Base-by-base conservation (phyloP, 805 yeast species). In the Pichia eremophila region DNA sequence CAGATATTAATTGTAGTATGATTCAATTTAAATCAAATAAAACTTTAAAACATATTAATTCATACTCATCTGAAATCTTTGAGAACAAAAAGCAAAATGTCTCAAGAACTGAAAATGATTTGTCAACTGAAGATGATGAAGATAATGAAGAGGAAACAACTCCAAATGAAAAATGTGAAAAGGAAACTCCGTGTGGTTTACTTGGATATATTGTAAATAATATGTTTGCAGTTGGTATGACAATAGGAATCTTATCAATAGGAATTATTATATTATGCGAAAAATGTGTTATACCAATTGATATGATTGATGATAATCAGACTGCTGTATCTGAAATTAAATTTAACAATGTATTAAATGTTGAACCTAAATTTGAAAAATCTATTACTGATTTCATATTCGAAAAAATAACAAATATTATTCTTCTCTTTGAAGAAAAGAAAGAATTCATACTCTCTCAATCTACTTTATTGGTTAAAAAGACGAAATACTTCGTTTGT, bases 161-260 rank as follows among this genome's bases (percentile, higher is more conserved):
- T 29, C 2, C 5, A 10, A 11, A 29, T 29, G 31, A 29, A 29
- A 29, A 29, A 4, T 10, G 5, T 29, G 12, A 29, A 10, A 29
- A 29, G 12, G 11, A 37, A 18, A 22, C 17, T 8, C 22, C 4
- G 4, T 8, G 22, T 11, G 27, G 39, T 18, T 37, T 37, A 11
- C 12, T 9, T 37, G 22, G 18, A 11, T 18, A 37, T 14, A 18
- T 19, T 11, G 17, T 18, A 3, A 19, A 37, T 29, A 9, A 29
- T 29, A 17, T 17, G 12, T 22, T 39, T 14, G 15, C 57, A 18
- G 35, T 59, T 11, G 64, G 67, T 2, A 51, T 61, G 7, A 52
- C 67, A 3, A 54, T 63, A 25, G 65, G 68, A 4, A 49, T 59
- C 43, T 50, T 62, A 17, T 57, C 67, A 28, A 38, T 64, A n/a